Percentiles rank a stretch among this genome's conserved stretches.
Evolutionary conservation across 1,284 basidiomycete species (phyloP).

Genomic region (Xerocomus minutiporus): DNA sequence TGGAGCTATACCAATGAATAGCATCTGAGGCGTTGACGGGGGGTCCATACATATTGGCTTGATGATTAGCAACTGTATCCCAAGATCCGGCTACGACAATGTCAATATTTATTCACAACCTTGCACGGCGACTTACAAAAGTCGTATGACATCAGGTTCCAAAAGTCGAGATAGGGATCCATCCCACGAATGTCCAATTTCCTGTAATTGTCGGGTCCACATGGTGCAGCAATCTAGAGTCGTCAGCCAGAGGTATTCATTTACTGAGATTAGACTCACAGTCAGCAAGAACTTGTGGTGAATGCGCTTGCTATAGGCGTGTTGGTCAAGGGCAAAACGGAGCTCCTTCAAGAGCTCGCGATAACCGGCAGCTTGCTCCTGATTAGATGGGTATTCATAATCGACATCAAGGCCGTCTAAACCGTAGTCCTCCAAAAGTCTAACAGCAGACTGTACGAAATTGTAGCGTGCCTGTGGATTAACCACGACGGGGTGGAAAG

Average conservation of each 20-base stretch:
- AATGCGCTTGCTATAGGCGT: conserved; percentile 54
- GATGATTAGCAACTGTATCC: conserved; percentile 76
- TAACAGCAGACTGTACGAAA: conserved; percentile 78
- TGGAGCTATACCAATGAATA: conserved; percentile 66
- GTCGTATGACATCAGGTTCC: conserved; percentile 96
- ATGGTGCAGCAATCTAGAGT: conserved; percentile 81
- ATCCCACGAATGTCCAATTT: conserved; percentile 78
- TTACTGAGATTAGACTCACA: conserved; percentile 39
- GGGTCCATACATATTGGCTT: conserved; percentile 79
- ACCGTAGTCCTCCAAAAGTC: conserved; percentile 77
- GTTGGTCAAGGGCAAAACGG: conserved; percentile 62
- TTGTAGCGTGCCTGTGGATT: conserved; percentile 56
- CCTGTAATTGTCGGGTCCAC: conserved; percentile 83
- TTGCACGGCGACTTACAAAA: conserved; percentile 49
- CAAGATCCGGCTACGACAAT: conserved; percentile 68
- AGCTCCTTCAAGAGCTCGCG: conserved; percentile 68
- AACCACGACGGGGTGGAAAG: conserved; percentile 73
- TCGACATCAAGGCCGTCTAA: conserved; percentile 77
- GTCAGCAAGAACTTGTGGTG: conserved; percentile 70
- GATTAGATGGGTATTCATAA: conserved; percentile 79
- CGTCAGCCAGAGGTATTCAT: conserved; percentile 9
- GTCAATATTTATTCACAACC: conserved; percentile 15
- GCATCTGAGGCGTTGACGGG: conserved; percentile 64
- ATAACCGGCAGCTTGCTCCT: conserved; percentile 69
- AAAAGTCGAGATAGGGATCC: conserved; percentile 87